Conservation (phyloP, 345 rosid species). For the Euphorbia peplus region DNA sequence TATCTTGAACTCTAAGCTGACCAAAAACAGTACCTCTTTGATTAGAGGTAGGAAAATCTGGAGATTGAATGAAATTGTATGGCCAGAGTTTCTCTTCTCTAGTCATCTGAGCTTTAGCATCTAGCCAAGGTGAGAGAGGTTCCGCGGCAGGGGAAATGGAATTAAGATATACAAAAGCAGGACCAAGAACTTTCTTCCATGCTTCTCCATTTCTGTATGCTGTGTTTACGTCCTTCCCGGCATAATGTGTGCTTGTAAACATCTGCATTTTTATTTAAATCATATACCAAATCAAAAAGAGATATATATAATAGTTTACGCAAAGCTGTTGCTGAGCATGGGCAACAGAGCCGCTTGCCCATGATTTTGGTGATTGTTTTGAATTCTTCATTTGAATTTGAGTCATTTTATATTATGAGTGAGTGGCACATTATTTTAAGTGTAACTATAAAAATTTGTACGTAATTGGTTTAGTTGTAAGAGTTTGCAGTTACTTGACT, state of each 20-base stretch:
- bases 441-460: too few species aligned
- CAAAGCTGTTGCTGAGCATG: too few species aligned
- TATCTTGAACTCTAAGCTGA: conserved; percentile 57
- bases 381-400: too few species aligned
- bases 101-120: conserved; percentile 31
- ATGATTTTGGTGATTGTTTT: too few species aligned
- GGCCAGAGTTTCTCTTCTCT: conserved; percentile 70
- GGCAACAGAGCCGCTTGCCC: too few species aligned
- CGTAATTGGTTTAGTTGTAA: too few species aligned
- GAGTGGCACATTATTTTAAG: too few species aligned
- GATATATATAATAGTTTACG: too few species aligned
- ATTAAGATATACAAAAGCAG: conserved; percentile 50
- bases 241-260: conserved; percentile 26
- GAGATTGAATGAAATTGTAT: conserved; percentile 45
- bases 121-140: conserved; percentile 11
- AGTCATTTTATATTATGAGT: too few species aligned
- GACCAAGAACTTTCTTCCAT: conserved; percentile 33
- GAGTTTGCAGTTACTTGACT: too few species aligned
- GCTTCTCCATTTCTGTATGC: conserved; percentile 27
- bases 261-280: conserved; percentile 9
- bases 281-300: too few species aligned
- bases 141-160: conserved; percentile 19
- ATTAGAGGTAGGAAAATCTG: conserved; percentile 45
- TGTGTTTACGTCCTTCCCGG: conserved; percentile 26
- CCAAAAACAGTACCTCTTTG: conserved; percentile 65